Conservation (phyloP, 805 yeast species). For the Yarrowia osloensis region DNA sequence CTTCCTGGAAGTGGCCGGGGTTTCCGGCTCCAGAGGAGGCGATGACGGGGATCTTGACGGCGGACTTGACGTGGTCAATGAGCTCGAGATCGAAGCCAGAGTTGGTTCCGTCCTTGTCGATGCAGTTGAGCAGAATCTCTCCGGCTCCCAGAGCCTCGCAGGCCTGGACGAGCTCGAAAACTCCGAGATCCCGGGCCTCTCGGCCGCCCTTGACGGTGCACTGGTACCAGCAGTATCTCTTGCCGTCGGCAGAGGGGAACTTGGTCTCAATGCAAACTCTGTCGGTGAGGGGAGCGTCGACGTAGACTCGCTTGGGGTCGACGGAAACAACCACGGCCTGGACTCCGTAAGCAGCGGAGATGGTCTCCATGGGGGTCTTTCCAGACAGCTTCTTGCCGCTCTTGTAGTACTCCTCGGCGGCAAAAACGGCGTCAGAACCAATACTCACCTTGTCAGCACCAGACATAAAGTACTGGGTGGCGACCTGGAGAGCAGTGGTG, state of each 20-base stretch:
- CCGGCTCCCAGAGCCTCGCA: constrained; percentile 96
- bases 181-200: constrained; percentile 85
- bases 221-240: constrained; percentile 87
- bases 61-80: constrained; percentile 70
- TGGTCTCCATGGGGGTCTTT: constrained; percentile 86
- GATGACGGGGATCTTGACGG: constrained; percentile 87
- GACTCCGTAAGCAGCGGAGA: constrained; percentile 86
- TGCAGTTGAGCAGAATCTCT: constrained; percentile 87
- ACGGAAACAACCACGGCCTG: constrained; percentile 98
- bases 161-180: constrained; percentile 81
- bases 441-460: constrained; percentile 98
- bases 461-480: constrained; percentile 85
- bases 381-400: constrained; percentile 65
- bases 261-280: constrained; percentile 62
- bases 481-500: constrained; percentile 81
- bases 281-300: constrained; percentile 54
- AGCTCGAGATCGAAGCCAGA: constrained; percentile 91
- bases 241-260: constrained; percentile 83
- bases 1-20: constrained; percentile 89
- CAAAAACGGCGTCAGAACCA: constrained; percentile 94
- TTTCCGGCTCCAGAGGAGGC: constrained; percentile 98
- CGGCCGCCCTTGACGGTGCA: constrained; percentile 98
- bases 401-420: constrained; percentile 79
- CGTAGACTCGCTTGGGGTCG: constrained; percentile 91
- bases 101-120: constrained; percentile 95